Evolutionary conservation across 2,329 filamentous ascomycete species (phyloP).

Genomic region (Salinomyces thailandicus): DNA sequence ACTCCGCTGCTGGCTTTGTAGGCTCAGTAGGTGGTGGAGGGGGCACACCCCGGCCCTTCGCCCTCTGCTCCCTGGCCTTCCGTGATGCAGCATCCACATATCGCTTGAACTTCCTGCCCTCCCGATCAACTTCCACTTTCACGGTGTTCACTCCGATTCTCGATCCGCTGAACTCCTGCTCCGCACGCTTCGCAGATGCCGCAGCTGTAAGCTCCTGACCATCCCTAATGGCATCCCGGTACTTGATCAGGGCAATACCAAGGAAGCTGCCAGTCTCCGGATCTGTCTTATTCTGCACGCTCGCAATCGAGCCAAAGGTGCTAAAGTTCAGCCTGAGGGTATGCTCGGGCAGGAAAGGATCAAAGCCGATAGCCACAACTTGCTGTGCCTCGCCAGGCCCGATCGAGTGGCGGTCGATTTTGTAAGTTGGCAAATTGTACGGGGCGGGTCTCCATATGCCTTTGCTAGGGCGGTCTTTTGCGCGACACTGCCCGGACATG

Average conservation of each 20-base stretch:
- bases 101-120: conserved; percentile 69
- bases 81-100: conserved; percentile 67
- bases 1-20: conserved; percentile 28
- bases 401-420: conserved; percentile 71
- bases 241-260: conserved; percentile 85
- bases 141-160: conserved; percentile 69
- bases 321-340: conserved; percentile 62
- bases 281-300: conserved; percentile 89
- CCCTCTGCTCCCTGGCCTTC: conserved; percentile 53
- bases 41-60: conserved; percentile 28
- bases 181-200: conserved; percentile 70
- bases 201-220: conserved; percentile 55
- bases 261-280: conserved; percentile 89
- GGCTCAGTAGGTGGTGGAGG: conserved; percentile 21
- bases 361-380: conserved; percentile 91
- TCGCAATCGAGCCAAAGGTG: conserved; percentile 75
- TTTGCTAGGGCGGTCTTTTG: conserved; percentile 50
- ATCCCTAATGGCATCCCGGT: conserved; percentile 56
- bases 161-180: conserved; percentile 64
- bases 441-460: conserved; percentile 60
- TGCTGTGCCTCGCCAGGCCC: conserved; percentile 83
- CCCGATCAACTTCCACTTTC: conserved; percentile 77
- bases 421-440: conserved; percentile 71
- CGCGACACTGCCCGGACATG: conserved; percentile 39
- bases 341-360: conserved; percentile 71